Conservation (phyloP, 2,329 filamentous ascomycete genomes). For the Hymenoscyphus linearis region DNA sequence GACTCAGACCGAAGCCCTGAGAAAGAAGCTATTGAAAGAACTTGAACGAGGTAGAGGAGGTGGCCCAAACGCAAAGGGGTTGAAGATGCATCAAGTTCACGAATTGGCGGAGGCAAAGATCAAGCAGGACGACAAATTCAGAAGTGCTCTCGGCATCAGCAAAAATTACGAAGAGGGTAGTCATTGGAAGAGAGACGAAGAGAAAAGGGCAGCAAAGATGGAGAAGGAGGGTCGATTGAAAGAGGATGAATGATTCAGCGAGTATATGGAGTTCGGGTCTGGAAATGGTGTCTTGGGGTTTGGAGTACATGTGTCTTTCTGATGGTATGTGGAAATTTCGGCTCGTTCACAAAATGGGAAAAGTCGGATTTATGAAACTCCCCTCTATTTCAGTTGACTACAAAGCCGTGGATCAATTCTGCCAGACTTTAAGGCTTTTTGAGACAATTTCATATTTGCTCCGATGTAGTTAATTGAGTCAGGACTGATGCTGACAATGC, state of each 20-base stretch:
- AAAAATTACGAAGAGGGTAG: constrained; percentile 80
- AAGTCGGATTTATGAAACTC: neutral
- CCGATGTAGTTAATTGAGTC: neutral
- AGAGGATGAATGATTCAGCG: neutral
- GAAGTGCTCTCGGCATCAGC: constrained; percentile 81
- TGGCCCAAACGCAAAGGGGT: constrained; percentile 43
- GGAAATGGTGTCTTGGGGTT: constrained; percentile 2
- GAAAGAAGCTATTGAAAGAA: constrained; percentile 52
- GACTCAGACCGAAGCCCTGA: constrained; percentile 58
- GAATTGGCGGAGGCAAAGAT: constrained; percentile 96
- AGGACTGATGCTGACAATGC: neutral
- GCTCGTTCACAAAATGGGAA: neutral
- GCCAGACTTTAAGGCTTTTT: neutral
- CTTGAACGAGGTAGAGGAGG: constrained; percentile 34
- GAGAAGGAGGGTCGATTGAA: constrained; percentile 23
- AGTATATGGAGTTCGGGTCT: neutral
- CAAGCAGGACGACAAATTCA: constrained; percentile 83
- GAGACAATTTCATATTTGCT: neutral
- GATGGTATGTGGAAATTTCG: neutral
- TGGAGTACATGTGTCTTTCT: neutral
- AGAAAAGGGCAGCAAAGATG: constrained; percentile 48
- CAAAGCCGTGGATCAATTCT: too few relatives aligned
- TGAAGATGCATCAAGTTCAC: constrained; percentile 93
- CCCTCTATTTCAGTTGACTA: neutral
- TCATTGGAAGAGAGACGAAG: constrained; percentile 81